Evolutionary conservation across 495 filamentous ascomycete species (phyloP).

Genomic region (Tuber borchii): DNA sequence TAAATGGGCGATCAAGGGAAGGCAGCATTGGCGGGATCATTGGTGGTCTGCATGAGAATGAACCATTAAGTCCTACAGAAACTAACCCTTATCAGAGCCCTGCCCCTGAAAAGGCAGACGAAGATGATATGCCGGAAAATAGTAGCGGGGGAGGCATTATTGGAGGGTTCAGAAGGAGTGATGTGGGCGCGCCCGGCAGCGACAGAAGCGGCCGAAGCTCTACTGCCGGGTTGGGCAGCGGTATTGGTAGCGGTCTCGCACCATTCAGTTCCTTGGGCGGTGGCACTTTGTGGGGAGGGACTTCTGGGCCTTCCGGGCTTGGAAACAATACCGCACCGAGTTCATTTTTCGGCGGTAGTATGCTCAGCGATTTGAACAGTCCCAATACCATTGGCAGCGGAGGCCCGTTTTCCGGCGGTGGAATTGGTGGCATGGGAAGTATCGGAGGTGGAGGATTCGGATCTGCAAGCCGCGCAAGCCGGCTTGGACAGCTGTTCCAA

Average conservation of each 20-base stretch:
- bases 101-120: slow-evolving; percentile 65
- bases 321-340: slow-evolving; percentile 52
- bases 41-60: slow-evolving; percentile 50
- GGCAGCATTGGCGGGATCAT: slow-evolving; percentile 51
- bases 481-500: slow-evolving; percentile 84
- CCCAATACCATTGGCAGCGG: slow-evolving; percentile 52
- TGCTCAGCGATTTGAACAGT: slow-evolving; percentile 62
- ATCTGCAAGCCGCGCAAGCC: slow-evolving; percentile 61
- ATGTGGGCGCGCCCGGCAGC: slow-evolving; percentile 44
- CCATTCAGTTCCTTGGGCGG: slow-evolving; percentile 55
- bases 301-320: slow-evolving; percentile 67
- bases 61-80: slow-evolving; percentile 82
- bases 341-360: slow-evolving; percentile 56
- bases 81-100: slow-evolving; percentile 98
- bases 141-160: slow-evolving; percentile 51
- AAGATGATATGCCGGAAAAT: slow-evolving; percentile 55
- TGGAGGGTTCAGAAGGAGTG: slow-evolving; percentile 41
- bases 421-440: slow-evolving; percentile 47
- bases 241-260: slow-evolving; percentile 51
- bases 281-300: slow-evolving; percentile 57
- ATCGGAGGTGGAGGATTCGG: slow-evolving; percentile 55
- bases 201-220: slow-evolving; percentile 44
- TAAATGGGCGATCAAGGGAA: slow-evolving; percentile 47
- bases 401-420: slow-evolving; percentile 47
- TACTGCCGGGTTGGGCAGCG: slow-evolving; percentile 46